Evolutionary conservation across 2,329 filamentous ascomycete genomes (phyloP).

Genomic region (Graphilbum fragrans): DNA sequence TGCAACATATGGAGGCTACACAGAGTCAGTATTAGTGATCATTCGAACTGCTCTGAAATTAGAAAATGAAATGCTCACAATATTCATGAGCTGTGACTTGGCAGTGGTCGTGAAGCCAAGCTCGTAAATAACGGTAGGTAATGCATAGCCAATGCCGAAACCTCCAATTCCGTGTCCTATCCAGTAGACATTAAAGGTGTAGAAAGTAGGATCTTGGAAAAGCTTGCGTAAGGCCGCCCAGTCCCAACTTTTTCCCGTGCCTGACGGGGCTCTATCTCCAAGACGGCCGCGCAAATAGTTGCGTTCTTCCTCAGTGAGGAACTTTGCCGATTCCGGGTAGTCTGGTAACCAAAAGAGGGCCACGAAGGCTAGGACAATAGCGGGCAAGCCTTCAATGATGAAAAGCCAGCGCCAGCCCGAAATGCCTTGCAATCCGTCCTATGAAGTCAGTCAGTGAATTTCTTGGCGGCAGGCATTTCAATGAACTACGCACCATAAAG

Average conservation of each 20-base stretch:
- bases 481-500: conserved; percentile 21
- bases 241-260: conserved; percentile 20
- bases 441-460: neutral
- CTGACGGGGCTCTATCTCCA: conserved; percentile 16
- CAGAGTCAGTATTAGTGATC: neutral
- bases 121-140: conserved; percentile 29
- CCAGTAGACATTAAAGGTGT: conserved; percentile 25
- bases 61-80: conserved; percentile 12
- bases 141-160: conserved; percentile 24
- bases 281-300: conserved; percentile 58
- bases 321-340: conserved; percentile 67
- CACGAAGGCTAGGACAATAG: conserved; percentile 36
- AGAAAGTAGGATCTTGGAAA: conserved; percentile 21
- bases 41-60: too few species aligned
- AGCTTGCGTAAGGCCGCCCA: conserved; percentile 17
- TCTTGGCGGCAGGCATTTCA: too few species aligned
- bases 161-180: conserved; percentile 28
- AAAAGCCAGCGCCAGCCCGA: conserved; percentile 56
- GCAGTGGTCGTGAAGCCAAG: conserved; percentile 27
- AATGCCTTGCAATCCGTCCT: conserved; percentile 13
- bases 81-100: conserved; percentile 29
- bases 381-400: conserved; percentile 54
- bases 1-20: conserved; percentile 22
- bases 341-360: conserved; percentile 67
- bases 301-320: conserved; percentile 60